phyloP scores from a whole-genome alignment of 805 yeast species.

The Candida succiphila region DNA sequence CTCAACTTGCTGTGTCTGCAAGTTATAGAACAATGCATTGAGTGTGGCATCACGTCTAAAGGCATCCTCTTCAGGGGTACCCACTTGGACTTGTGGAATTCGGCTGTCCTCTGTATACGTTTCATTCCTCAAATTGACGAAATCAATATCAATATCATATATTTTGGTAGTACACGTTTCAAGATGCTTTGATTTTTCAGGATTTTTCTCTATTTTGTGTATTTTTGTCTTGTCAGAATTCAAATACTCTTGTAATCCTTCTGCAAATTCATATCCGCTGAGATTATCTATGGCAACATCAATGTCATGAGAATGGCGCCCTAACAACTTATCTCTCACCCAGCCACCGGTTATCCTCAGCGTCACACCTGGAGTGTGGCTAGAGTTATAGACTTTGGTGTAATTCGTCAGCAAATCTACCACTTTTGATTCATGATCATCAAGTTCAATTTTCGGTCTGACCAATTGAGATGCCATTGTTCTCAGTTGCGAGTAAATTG shows the following conservation, averaged over 20 bases:
- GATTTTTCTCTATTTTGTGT: slow-evolving; percentile 84
- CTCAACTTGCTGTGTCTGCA: slow-evolving; percentile 59
- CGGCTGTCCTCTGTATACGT: slow-evolving; percentile 75
- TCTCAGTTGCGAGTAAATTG: too few relatives aligned
- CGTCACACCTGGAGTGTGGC: slow-evolving; percentile 5
- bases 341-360: slow-evolving; percentile 94
- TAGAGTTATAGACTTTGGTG: slow-evolving; percentile 14
- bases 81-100: slow-evolving; percentile 75
- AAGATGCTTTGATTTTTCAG: slow-evolving; percentile 90
- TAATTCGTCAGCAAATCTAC: slow-evolving; percentile 16
- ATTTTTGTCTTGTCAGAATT: slow-evolving; percentile 25
- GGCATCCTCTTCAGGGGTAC: slow-evolving; percentile 91
- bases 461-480: too few relatives aligned
- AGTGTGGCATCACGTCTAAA: slow-evolving; percentile 90
- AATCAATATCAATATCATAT: slow-evolving; percentile 80
- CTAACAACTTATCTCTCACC: slow-evolving; percentile 92
- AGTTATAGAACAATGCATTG: slow-evolving; percentile 84
- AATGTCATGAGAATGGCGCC: slow-evolving; percentile 71
- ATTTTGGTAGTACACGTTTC: slow-evolving; percentile 93
- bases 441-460: slow-evolving; percentile 12
- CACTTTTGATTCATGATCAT: slow-evolving; percentile 14
- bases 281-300: slow-evolving; percentile 84
- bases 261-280: slow-evolving; percentile 83
- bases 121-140: slow-evolving; percentile 85
- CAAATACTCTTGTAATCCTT: slow-evolving; percentile 44